Base-by-base conservation (phyloP, 805 yeast genomes). In the Debaryomyces hansenii region DNA sequence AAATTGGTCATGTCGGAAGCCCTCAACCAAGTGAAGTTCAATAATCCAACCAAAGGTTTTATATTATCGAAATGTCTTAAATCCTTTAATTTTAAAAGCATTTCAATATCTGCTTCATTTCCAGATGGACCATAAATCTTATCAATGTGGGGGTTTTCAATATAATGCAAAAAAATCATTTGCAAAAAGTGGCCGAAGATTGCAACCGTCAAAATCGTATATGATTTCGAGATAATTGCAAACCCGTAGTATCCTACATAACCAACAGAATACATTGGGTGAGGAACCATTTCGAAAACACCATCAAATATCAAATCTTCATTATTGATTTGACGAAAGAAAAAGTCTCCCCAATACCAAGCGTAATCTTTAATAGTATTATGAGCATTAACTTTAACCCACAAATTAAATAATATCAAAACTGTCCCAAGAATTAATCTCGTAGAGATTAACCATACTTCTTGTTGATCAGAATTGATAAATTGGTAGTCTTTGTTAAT, bases 261-360 rank as follows among this genome's bases (percentile, higher is more conserved):
- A 6, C 96, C 96, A 46, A 89, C 85, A 0, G 95, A 86, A 63
- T 88, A 88, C 96, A 88, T 88, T 44, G 96, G 96, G 60, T 88
- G 96, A 15, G 96, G 96, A 12, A 90, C 88, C 76, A 88, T 78
- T 64, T 88, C 92, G 63, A 87, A 88, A 8, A 88, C 94, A 36
- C 96, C 96, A 62, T 89, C 96, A 66, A 88, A 88, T 27, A 87
- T 84, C 56, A 88, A 75, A 48, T 85, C 84, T 60, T 75, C 80
- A 51, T 79, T 80, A 53, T 72, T 72, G 52, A 71, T 68, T 60
- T 86, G 87, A 45, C 90, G 71, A 68, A 88, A 88, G 76, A 88
- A 88, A 68, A 88, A 88, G 66, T 89, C 96, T 21, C 96, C 96
- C 96, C 96, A 88, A 65, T 88, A 88, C 96, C 96, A 88, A 9